Evolutionary conservation across 108 stramenopile genomes (phyloP).

Genomic region (Chaetoceros tenuissimus): DNA sequence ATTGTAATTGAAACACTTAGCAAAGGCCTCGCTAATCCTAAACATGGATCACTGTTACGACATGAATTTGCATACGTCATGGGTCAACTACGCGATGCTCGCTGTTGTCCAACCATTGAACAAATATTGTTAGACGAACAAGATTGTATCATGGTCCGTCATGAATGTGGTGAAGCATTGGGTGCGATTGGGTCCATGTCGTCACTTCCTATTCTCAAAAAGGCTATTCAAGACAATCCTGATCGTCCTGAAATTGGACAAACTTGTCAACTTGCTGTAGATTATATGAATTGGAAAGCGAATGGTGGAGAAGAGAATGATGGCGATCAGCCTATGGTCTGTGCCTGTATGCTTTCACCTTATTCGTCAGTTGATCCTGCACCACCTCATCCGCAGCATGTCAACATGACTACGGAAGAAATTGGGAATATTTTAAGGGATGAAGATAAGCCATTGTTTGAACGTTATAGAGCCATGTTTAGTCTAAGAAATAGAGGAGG

Average conservation of each 20-base stretch:
- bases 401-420: slow-evolving; percentile 26
- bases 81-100: slow-evolving; percentile 85
- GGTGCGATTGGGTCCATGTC: slow-evolving; percentile 60
- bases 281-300: slow-evolving; percentile 65
- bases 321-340: slow-evolving; percentile 35
- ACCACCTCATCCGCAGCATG: slow-evolving; percentile 72
- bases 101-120: slow-evolving; percentile 44
- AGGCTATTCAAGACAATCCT: slow-evolving; percentile 1
- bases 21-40: slow-evolving; percentile 25
- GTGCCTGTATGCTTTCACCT: slow-evolving; percentile 80
- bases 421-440: slow-evolving; percentile 71
- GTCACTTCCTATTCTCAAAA: slow-evolving; percentile 37
- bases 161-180: slow-evolving; percentile 94
- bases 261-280: slow-evolving; percentile 85
- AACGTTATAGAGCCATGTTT: slow-evolving; percentile 97
- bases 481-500: slow-evolving; percentile 88
- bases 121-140: slow-evolving; percentile 35
- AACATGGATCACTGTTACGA: slow-evolving; percentile 83
- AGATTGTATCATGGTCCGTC: slow-evolving; percentile 92
- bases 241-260: slow-evolving; percentile 69
- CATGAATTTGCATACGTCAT: slow-evolving; percentile 98
- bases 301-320: slow-evolving; percentile 21
- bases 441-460: slow-evolving; percentile 60
- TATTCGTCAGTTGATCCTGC: slow-evolving; percentile 82
- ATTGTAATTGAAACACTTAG: slow-evolving; percentile 40